Evolutionary conservation across 1,139 yeast genomes (phyloP).

Genomic region (Protomyces gravidus): DNA sequence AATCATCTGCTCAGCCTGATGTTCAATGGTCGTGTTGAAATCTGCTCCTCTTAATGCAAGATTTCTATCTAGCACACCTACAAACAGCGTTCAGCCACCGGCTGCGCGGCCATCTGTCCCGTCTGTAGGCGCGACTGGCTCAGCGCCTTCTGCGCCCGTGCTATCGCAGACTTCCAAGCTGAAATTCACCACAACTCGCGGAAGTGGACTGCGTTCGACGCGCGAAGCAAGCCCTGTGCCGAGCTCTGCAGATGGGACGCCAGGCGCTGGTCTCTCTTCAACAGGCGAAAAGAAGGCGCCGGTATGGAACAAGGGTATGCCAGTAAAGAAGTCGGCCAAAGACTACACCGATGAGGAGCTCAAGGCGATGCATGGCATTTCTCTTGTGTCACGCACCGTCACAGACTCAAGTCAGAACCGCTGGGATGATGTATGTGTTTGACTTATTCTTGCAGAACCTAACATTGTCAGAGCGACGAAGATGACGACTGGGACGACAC

Average conservation of each 20-base stretch:
- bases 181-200: slow-evolving; percentile 21
- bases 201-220: neutral
- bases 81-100: slow-evolving; percentile 1
- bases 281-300: slow-evolving; percentile 16
- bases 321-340: slow-evolving; percentile 13
- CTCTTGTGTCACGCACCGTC: slow-evolving; percentile 17
- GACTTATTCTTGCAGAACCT: neutral
- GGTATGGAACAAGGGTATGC: slow-evolving; percentile 25
- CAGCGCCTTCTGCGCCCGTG: neutral
- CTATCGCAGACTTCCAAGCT: slow-evolving; percentile 11
- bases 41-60: slow-evolving; percentile 19
- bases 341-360: slow-evolving; percentile 29
- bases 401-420: slow-evolving; percentile 20
- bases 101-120: slow-evolving; percentile 5
- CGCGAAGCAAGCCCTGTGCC: slow-evolving; percentile 8
- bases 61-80: slow-evolving; percentile 8
- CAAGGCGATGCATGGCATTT: slow-evolving; percentile 29
- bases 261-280: neutral
- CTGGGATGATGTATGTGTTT: slow-evolving; percentile 29
- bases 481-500: slow-evolving; percentile 39
- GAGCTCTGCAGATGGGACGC: neutral
- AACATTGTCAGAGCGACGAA: slow-evolving; percentile 38
- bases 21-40: slow-evolving; percentile 7
- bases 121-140: neutral
- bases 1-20: neutral